Evolutionary conservation across 2,329 filamentous ascomycete genomes (phyloP), one percentile per base, ranked within the genome.

Genomic region (Pezicula neosporulosa): DNA sequence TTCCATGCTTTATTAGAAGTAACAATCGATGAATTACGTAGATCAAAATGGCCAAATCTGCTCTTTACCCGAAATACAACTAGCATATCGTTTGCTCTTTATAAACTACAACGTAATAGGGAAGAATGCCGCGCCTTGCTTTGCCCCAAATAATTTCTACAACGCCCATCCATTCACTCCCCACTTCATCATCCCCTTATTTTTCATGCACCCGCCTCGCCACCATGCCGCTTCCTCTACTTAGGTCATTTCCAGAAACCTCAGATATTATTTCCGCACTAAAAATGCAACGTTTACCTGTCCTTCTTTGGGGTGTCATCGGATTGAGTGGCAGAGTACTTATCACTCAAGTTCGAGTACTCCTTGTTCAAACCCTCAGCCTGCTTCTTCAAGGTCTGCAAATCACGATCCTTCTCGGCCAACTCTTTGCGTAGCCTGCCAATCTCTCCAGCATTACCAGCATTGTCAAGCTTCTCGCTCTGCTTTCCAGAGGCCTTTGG

Each of bases 341-440:
- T 84, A 67, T 97, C 92, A 58, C 89, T 85, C 63, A 97, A 78
- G 60, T 86, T 83, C 68, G 89, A 83, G 73, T 97, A 97, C 77
- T 95, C 92, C 67, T 84, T 82, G 70, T 85, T 84, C 54, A 97
- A 79, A 47, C 89, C 89, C 68, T 89, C 83, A 56, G 85, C 82
- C 81, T 99, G 94, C 80, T 95, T 96, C 86, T 95, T 96, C 63
- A 97, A 77, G 51, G 83, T 89, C 72, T 87, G 83, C 61, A 97
- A 82, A 65, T 97, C 91, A 60, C 80, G 81, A 60, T 97, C 88
- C 76, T 91, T 92, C 70, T 82, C 78, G 56, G 74, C 81, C 49
- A 89, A 71, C 67, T 87, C 72, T 70, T 86, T 76, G 74, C 77
- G 83, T 55, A 92, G 80, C 52, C 73, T 71, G 49, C 80, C 81